Evolutionary conservation across 1,284 basidiomycete genomes (phyloP).

Genomic region (Irpex rosettiformis): DNA sequence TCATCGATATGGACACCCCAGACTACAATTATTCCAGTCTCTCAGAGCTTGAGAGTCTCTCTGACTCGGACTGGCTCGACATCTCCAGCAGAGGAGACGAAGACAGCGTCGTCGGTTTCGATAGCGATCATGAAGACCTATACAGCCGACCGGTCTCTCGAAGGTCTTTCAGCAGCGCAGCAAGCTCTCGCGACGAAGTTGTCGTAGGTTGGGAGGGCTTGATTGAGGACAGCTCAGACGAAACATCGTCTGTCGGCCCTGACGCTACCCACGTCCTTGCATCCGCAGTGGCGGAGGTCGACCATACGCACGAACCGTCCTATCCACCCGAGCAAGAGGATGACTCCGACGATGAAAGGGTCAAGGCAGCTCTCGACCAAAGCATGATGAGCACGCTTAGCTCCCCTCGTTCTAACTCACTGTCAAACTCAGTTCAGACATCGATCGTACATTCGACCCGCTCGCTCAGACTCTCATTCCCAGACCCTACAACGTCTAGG

Average conservation of each 20-base stretch:
- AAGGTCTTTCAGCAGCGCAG: constrained; percentile 61
- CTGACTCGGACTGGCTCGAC: constrained; percentile 80
- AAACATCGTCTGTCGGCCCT: constrained; percentile 23
- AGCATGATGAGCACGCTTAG: constrained; percentile 75
- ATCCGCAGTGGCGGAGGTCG: not conserved
- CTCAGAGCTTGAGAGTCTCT: constrained; percentile 62
- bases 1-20: constrained; percentile 31
- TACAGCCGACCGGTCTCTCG: constrained; percentile 52
- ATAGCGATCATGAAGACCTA: constrained; percentile 55
- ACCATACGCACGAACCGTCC: constrained; percentile 18
- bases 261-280: not conserved
- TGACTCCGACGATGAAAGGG: constrained; percentile 54
- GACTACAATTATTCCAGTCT: constrained; percentile 29
- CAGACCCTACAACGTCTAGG: constrained; percentile 67
- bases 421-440: constrained; percentile 37
- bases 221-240: constrained; percentile 53
- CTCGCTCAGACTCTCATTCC: constrained; percentile 73
- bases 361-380: constrained; percentile 71
- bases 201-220: constrained; percentile 74
- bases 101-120: constrained; percentile 54
- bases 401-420: constrained; percentile 60
- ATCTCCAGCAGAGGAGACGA: constrained; percentile 64
- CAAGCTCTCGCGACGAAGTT: constrained; percentile 61
- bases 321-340: constrained; percentile 26
- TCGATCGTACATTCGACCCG: constrained; percentile 53